Evolutionary conservation across 495 filamentous ascomycete species (phyloP).

Genomic region (Daldinia childiae): DNA sequence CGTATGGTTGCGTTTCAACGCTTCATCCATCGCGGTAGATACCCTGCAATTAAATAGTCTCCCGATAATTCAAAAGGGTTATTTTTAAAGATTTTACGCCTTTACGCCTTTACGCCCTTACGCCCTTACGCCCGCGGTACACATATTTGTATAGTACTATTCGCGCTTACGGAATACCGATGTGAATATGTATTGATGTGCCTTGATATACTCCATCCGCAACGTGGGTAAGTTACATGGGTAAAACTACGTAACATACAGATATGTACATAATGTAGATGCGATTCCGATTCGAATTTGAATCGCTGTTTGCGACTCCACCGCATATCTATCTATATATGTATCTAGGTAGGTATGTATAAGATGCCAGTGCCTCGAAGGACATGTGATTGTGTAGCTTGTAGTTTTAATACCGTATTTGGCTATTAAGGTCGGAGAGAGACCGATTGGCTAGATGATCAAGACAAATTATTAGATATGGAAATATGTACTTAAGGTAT

Average conservation of each 20-base stretch:
- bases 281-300: background rate
- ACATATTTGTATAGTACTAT: background rate
- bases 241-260: background rate
- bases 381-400: conserved; percentile 5
- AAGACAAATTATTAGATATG: background rate
- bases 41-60: conserved; percentile 39
- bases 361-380: background rate
- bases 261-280: too few species aligned
- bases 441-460: conserved; percentile 27
- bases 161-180: background rate
- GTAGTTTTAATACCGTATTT: background rate
- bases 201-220: background rate
- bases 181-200: background rate
- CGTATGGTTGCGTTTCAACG: conserved; percentile 47
- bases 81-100: background rate
- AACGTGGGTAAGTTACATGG: background rate
- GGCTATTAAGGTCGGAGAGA: conserved; percentile 3
- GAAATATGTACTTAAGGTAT: too few species aligned
- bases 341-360: too few species aligned
- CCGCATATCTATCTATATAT: conserved; percentile 2
- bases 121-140: background rate
- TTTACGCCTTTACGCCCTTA: background rate
- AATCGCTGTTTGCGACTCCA: background rate
- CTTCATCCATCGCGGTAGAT: conserved; percentile 42
- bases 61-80: conserved; percentile 22